Evolutionary conservation across 192 early-diverging fungal species (phyloP).

Genomic region (Spizellomyces punctatus): DNA sequence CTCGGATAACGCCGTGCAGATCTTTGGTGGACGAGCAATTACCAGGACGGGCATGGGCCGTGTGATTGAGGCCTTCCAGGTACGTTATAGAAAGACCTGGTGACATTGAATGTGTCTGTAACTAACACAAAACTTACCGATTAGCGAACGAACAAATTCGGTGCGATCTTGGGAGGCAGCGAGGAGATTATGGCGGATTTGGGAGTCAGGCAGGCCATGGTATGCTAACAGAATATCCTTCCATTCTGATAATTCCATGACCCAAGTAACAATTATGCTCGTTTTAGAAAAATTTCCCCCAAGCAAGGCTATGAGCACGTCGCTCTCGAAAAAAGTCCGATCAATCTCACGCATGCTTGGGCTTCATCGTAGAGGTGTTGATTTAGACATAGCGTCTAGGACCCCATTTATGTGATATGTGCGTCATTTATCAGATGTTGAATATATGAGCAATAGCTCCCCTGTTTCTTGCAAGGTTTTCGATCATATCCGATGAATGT

Average conservation of each 20-base stretch:
- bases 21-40: conserved; percentile 74
- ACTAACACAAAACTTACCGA: no score
- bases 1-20: conserved; percentile 69
- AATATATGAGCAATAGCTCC: no score
- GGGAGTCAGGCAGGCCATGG: conserved; percentile 66
- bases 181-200: conserved; percentile 66
- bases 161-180: conserved; percentile 52
- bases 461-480: no score
- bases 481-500: no score
- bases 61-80: conserved; percentile 62
- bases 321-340: no score
- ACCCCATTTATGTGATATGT: no score
- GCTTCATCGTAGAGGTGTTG: no score
- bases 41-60: conserved; percentile 74
- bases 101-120: no score
- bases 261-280: background rate
- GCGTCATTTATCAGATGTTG: no score
- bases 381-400: no score
- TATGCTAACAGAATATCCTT: conserved; percentile 38
- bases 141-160: conserved; percentile 61
- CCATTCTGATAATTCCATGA: background rate
- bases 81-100: no score
- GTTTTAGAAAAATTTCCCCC: conserved; percentile 19
- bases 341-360: no score
- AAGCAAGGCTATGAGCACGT: conserved; percentile 12